Evolutionary conservation across 2,329 filamentous ascomycete species (phyloP).

Genomic region (Alternaria ethzedia): DNA sequence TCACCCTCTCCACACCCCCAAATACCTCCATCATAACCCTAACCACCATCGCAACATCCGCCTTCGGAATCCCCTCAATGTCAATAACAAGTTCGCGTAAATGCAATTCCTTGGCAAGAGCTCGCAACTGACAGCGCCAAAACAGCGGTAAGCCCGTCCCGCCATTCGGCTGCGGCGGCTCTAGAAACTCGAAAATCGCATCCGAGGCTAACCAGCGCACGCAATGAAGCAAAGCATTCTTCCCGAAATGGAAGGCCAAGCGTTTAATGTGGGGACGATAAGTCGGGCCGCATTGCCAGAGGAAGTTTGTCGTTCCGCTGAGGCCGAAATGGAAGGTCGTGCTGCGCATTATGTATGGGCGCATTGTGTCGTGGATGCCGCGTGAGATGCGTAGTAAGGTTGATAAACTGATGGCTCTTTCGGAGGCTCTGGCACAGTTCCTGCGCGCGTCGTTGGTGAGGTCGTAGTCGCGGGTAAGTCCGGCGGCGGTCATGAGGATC

Average conservation of each 20-base stretch:
- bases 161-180: constrained; percentile 26
- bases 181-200: constrained; percentile 33
- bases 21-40: constrained; percentile 26
- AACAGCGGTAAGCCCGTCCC: constrained; percentile 32
- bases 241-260: constrained; percentile 29
- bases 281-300: constrained; percentile 24
- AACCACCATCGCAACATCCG: constrained; percentile 32
- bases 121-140: constrained; percentile 42
- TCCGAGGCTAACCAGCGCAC: constrained; percentile 42
- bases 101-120: constrained; percentile 32
- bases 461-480: constrained; percentile 18
- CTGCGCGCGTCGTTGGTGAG: constrained; percentile 12
- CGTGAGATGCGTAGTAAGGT: constrained; percentile 29
- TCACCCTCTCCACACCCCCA: constrained; percentile 22
- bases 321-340: constrained; percentile 30
- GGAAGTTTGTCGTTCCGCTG: constrained; percentile 12
- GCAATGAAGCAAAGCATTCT: constrained; percentile 32
- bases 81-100: constrained; percentile 33
- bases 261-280: constrained; percentile 29
- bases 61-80: constrained; percentile 19
- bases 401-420: constrained; percentile 22
- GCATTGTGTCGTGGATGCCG: constrained; percentile 22
- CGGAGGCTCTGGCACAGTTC: neutral
- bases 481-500: constrained; percentile 31
- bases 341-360: constrained; percentile 31